Evolutionary conservation across 2,329 filamentous ascomycete genomes (phyloP).

Genomic region (Diaporthe citriasiana): DNA sequence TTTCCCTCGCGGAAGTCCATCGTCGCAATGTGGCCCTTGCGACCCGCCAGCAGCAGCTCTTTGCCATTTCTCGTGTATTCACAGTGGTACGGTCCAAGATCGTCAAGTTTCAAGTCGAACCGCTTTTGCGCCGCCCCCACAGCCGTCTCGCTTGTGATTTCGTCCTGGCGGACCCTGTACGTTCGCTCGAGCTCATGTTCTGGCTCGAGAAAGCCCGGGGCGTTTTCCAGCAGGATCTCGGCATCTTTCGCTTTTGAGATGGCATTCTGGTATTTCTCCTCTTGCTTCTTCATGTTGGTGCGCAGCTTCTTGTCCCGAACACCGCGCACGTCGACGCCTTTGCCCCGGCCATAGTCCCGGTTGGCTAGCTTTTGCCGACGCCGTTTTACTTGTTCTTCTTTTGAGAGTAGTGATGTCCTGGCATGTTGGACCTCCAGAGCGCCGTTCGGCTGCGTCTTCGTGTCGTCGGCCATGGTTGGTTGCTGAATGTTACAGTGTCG

Average conservation of each 20-base stretch:
- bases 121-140: constrained; percentile 91
- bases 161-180: constrained; percentile 91
- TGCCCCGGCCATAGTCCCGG: constrained; percentile 86
- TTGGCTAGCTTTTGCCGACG: constrained; percentile 74
- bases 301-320: constrained; percentile 93
- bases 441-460: constrained; percentile 63
- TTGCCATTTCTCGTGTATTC: constrained; percentile 93
- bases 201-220: constrained; percentile 86
- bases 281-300: constrained; percentile 81
- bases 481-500: neutral
- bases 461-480: constrained; percentile 52
- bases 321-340: constrained; percentile 77
- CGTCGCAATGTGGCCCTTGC: constrained; percentile 94
- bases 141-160: constrained; percentile 81
- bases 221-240: constrained; percentile 92
- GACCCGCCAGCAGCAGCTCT: constrained; percentile 85
- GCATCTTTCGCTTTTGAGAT: constrained; percentile 91
- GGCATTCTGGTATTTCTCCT: constrained; percentile 86
- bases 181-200: constrained; percentile 92
- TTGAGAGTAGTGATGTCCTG: constrained; percentile 66
- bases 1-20: constrained; percentile 98
- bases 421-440: constrained; percentile 64
- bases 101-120: constrained; percentile 88
- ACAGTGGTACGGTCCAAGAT: constrained; percentile 87
- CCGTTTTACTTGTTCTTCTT: constrained; percentile 64